Conservation (phyloP, 2,329 filamentous ascomycete species). For the Ceratocystis variospora region DNA sequence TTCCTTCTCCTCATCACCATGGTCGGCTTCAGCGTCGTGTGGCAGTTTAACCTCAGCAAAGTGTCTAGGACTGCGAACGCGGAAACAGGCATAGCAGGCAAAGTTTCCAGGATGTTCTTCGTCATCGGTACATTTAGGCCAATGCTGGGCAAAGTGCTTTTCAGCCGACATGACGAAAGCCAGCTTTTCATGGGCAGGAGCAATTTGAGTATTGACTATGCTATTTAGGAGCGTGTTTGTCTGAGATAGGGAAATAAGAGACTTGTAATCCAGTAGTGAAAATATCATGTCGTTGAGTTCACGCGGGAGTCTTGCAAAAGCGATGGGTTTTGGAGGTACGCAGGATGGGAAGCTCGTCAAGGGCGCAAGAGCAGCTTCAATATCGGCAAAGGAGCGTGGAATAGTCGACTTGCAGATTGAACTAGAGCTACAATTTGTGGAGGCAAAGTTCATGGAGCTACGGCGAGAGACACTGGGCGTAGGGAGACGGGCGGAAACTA, state of each 20-base stretch:
- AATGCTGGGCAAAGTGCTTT: constrained; percentile 31
- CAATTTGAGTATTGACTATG: constrained; percentile 26
- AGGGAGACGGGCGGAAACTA: constrained; percentile 14
- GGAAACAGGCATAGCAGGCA: constrained; percentile 32
- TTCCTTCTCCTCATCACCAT: neutral
- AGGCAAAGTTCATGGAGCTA: constrained; percentile 16
- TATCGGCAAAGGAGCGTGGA: constrained; percentile 16
- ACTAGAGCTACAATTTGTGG: neutral
- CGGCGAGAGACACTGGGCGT: constrained; percentile 17
- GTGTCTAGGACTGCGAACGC: constrained; percentile 29
- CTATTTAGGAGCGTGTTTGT: constrained; percentile 28
- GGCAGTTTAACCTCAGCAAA: constrained; percentile 29
- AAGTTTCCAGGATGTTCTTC: constrained; percentile 29
- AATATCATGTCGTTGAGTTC: constrained; percentile 27
- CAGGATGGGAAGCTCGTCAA: neutral
- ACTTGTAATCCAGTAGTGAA: constrained; percentile 29
- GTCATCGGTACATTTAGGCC: constrained; percentile 24
- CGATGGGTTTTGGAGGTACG: neutral
- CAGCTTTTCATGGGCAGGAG: constrained; percentile 28
- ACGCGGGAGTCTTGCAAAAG: constrained; percentile 27
- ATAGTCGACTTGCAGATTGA: constrained; percentile 7
- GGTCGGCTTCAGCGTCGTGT: constrained; percentile 9
- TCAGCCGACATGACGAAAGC: constrained; percentile 31
- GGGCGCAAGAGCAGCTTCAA: constrained; percentile 16
- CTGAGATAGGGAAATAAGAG: constrained; percentile 30